Evolutionary conservation across 2,329 filamentous ascomycete species (phyloP).

Genomic region (Passalora sequoiae): DNA sequence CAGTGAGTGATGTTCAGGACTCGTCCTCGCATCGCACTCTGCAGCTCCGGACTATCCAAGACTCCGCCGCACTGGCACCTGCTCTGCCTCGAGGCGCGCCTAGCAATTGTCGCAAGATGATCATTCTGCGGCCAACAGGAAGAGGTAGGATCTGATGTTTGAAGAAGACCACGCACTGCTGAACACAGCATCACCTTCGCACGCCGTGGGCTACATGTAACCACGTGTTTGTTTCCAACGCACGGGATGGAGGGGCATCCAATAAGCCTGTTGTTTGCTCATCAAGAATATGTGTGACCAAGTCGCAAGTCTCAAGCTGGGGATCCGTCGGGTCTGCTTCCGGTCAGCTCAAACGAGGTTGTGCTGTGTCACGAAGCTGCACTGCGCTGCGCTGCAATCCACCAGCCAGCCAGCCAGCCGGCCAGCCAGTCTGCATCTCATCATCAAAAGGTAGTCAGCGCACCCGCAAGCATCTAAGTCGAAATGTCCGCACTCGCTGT

Average conservation of each 20-base stretch:
- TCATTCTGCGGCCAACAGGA: not conserved
- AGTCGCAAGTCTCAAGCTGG: not conserved
- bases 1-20: too few relatives aligned
- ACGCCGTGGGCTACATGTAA: not conserved
- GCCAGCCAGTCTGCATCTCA: not conserved
- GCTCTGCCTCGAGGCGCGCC: not conserved
- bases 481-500: not conserved
- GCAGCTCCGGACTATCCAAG: too few relatives aligned
- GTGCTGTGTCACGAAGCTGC: slow-evolving; percentile 1
- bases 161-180: not conserved
- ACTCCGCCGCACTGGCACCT: too few relatives aligned
- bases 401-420: too few relatives aligned
- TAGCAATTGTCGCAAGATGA: not conserved
- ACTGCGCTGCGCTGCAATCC: not conserved
- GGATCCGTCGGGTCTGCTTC: not conserved
- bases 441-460: not conserved
- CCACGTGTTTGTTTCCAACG: not conserved
- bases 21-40: too few relatives aligned
- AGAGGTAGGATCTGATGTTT: not conserved
- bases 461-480: too few relatives aligned
- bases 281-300: too few relatives aligned
- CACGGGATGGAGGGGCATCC: not conserved
- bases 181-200: not conserved
- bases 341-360: not conserved
- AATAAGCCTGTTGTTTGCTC: not conserved